Percentiles rank a stretch among this genome's conserved stretches.
phyloP scores from a whole-genome alignment of 2,329 filamentous ascomycete genomes.

The Epicoccum sorghinum region DNA sequence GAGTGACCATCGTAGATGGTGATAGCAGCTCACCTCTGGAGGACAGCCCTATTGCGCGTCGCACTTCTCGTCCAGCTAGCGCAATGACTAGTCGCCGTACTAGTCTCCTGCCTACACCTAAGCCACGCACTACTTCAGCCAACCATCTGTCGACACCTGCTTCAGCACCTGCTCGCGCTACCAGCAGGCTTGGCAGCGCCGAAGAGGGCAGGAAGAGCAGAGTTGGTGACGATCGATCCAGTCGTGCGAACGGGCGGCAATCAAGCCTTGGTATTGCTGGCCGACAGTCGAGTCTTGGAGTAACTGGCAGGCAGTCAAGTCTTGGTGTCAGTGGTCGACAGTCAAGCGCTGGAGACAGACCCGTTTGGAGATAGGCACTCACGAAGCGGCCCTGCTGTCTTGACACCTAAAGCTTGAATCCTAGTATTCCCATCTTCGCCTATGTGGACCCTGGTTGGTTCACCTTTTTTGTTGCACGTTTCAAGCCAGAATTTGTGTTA shows the following conservation, averaged over 20 bases:
- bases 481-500: neutral
- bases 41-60: conserved; percentile 38
- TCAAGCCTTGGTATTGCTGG: conserved; percentile 23
- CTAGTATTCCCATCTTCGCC: neutral
- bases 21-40: conserved; percentile 28
- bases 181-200: conserved; percentile 30
- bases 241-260: conserved; percentile 31
- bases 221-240: conserved; percentile 29
- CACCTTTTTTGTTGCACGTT: neutral
- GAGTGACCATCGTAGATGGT: conserved; percentile 29
- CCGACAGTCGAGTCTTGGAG: conserved; percentile 25
- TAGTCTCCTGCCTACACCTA: conserved; percentile 39
- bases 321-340: conserved; percentile 21
- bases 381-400: conserved; percentile 14
- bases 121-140: conserved; percentile 32
- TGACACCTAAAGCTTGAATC: neutral
- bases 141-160: conserved; percentile 21
- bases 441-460: conserved; percentile 8
- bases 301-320: conserved; percentile 24
- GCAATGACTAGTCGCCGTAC: conserved; percentile 38
- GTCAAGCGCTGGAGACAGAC: conserved; percentile 27
- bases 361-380: conserved; percentile 34
- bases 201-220: conserved; percentile 34
- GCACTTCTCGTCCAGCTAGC: conserved; percentile 36
- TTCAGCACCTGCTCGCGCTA: conserved; percentile 25